Percentiles rank a stretch among this genome's conserved stretches.
These are phyloP conservation scores for Neurospora terricola DNA, from an alignment of 495 filamentous ascomycete genomes.

Conservation along the genomic window DNA sequence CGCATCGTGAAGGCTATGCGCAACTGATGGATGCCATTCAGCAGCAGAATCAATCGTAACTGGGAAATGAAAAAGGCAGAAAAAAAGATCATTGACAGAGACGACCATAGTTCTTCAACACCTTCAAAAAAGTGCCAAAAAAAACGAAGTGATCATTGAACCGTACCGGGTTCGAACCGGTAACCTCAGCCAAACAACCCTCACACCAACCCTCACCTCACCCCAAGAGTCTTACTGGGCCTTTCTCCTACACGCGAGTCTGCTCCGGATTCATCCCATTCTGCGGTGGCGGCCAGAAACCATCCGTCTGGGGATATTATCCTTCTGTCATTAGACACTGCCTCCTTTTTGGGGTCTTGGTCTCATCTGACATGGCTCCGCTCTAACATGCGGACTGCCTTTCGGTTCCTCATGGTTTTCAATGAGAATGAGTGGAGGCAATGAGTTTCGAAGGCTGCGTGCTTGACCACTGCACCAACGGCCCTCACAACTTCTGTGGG, in stretches of 20 bases:
- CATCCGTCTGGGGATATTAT: neutral
- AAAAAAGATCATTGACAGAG: neutral
- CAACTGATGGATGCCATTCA: neutral
- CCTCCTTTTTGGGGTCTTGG: neutral
- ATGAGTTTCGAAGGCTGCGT: neutral
- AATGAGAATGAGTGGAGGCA: neutral
- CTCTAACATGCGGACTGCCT: neutral
- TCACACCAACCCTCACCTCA: neutral
- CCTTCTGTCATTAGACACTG: neutral
- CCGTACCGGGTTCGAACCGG: neutral
- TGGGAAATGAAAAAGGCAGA: neutral
- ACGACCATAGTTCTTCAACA: neutral
- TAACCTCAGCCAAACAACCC: neutral
- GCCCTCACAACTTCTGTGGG: neutral
- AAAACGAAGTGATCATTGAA: neutral
- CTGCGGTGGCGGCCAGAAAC: neutral
- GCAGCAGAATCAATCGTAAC: neutral
- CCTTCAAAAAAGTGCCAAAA: neutral
- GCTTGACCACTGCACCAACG: too few relatives aligned
- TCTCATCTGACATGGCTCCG: neutral
- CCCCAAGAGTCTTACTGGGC: neutral
- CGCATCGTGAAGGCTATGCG: neutral
- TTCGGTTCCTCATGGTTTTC: neutral
- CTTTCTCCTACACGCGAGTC: neutral
- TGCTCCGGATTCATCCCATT: neutral